Evolutionary conservation across 768 basidiomycete species (phyloP), one percentile per base, ranked within the genome.

Genomic region (Amanita pseudoporphyria): DNA sequence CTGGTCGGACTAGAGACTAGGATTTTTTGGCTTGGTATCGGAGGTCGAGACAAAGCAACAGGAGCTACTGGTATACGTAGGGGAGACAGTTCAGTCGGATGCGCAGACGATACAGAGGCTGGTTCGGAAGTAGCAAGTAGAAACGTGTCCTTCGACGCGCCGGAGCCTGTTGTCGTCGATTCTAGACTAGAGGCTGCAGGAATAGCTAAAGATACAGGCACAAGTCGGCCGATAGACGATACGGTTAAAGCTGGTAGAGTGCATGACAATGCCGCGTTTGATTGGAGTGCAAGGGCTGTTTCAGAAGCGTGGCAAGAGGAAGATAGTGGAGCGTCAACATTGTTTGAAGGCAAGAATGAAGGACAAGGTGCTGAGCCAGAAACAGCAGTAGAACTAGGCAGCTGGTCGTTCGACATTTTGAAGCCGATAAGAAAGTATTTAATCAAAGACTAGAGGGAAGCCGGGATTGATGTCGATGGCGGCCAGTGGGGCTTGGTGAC

Each of bases 201-300:
- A 19, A 9, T 24, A 26, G 22, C 19, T 33, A 24, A 10, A 28
- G 47, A 31, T 40, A 18, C 39, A 41, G 21, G 37, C 14, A 16
- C 38, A 13, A 24, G 38, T 31, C 13, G 36, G 14, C 26, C 30
- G 24, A 41, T 7, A 6, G 47, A 30, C 28, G 38, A 38, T 10
- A 14, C 6, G 35, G 6, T n/a, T 21, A 37, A 49, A 24, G 48
- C 9, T 26, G 26, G 28, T 19, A 41, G 24, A 7, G 39, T 13
- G 16, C 18, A 32, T 14, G 49, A 9, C 5, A 51, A 36, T 33
- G 49, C 43, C 18, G 41, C 41, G 18, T 42, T 40, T n/a, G 41
- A 43, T 36, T 51, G 49, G 49, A 36, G n/a, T 41, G 32, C 41
- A 51, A 51, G 40, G 38, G 40, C 33, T 16, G 49, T 43, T 24